Conservation (phyloP, 345 rosid genomes). For the Syzygium aromaticum region DNA sequence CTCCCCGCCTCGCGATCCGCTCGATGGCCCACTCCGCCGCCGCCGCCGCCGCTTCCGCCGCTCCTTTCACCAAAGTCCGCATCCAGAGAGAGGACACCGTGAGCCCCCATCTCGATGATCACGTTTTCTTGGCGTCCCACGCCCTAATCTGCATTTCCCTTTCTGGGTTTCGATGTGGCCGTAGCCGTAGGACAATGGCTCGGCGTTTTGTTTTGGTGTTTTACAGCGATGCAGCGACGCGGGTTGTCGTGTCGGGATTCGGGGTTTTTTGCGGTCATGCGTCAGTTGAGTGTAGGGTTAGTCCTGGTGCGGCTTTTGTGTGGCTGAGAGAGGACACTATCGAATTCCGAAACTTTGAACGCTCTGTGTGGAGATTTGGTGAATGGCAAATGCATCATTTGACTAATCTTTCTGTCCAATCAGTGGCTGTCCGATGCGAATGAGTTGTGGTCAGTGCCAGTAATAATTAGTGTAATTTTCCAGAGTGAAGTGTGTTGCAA, state of each 20-base stretch:
- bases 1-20: constrained; percentile 27
- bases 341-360: neutral
- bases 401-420: neutral
- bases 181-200: neutral
- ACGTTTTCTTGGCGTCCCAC: neutral
- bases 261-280: neutral
- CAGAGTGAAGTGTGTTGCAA: neutral
- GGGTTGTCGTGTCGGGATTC: neutral
- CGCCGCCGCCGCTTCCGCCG: neutral
- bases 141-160: neutral
- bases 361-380: neutral
- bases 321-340: neutral
- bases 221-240: neutral
- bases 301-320: neutral
- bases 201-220: neutral
- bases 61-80: constrained; percentile 64
- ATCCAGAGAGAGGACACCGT: constrained; percentile 83
- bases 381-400: neutral
- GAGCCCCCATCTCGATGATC: constrained; percentile 9
- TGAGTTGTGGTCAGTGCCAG: neutral
- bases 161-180: neutral
- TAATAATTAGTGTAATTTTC: neutral
- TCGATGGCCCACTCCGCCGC: constrained; percentile 65
- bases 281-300: neutral
- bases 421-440: neutral